Conservation (phyloP, 306 rosid genomes). For the Cucumis melo region DNA sequence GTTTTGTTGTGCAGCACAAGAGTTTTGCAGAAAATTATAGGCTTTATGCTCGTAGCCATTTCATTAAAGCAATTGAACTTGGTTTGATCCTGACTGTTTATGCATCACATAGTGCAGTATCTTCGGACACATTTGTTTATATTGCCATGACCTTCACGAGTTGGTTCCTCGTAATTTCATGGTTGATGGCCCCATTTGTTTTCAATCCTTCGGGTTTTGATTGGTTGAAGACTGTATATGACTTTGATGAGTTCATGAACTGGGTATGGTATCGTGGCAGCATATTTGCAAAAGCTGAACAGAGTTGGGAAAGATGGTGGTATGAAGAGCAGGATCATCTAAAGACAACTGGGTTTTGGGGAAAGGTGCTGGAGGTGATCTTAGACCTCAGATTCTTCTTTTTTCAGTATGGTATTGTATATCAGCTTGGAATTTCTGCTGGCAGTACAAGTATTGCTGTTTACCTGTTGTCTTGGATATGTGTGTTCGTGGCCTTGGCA, state of each 20-base stretch:
- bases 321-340: constrained; percentile 85
- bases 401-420: constrained; percentile 70
- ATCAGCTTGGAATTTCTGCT: constrained; percentile 57
- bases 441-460: constrained; percentile 54
- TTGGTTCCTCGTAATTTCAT: constrained; percentile 73
- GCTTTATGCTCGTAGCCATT: constrained; percentile 84
- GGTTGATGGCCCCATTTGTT: constrained; percentile 76
- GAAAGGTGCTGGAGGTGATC: constrained; percentile 58
- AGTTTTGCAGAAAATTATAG: constrained; percentile 84
- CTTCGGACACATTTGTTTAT: constrained; percentile 49
- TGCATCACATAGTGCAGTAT: constrained; percentile 47
- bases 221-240: constrained; percentile 78
- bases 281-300: constrained; percentile 77
- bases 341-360: constrained; percentile 58
- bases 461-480: constrained; percentile 73
- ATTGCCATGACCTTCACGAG: constrained; percentile 60
- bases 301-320: constrained; percentile 98
- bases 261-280: constrained; percentile 75
- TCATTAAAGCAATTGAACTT: constrained; percentile 80
- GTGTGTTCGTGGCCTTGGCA: constrained; percentile 39
- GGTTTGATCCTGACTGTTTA: constrained; percentile 61
- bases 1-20: constrained; percentile 80
- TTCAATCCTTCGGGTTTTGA: constrained; percentile 88
- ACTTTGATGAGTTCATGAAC: constrained; percentile 66
- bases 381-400: constrained; percentile 72